Percentiles rank a stretch among this genome's conserved stretches.
Evolutionary conservation across 1,284 basidiomycete species (phyloP).

Genomic region (Ganoderma meredithae): DNA sequence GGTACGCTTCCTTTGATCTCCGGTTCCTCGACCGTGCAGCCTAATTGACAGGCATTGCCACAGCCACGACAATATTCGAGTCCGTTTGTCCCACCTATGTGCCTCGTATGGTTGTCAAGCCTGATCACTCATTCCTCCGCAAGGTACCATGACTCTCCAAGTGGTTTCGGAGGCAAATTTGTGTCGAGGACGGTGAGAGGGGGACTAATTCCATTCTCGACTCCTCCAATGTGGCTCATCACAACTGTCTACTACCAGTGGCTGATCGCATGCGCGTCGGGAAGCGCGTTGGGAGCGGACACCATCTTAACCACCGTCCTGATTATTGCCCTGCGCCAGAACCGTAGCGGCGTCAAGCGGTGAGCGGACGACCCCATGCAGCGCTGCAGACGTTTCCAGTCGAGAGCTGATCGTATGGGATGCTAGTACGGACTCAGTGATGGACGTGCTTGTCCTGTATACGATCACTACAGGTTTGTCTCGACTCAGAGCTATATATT

Average conservation of each 20-base stretch:
- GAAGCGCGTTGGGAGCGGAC: neutral
- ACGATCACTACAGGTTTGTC: constrained; percentile 1
- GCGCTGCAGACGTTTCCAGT: neutral
- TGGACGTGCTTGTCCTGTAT: neutral
- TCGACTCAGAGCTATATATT: neutral
- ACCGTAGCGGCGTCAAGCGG: neutral
- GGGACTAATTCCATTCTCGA: neutral
- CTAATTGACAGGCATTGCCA: neutral
- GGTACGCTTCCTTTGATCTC: neutral
- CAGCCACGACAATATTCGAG: neutral
- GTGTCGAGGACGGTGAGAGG: neutral
- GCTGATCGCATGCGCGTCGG: neutral
- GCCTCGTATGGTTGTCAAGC: neutral
- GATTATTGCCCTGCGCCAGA: neutral
- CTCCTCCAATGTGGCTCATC: too few species aligned
- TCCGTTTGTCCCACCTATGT: neutral
- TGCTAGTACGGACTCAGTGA: neutral
- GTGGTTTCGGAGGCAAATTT: neutral
- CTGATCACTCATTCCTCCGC: neutral
- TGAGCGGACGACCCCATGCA: neutral
- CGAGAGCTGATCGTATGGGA: neutral
- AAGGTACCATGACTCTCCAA: neutral
- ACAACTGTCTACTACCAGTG: neutral
- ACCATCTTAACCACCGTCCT: neutral
- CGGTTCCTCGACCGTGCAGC: neutral